Evolutionary conservation across 495 filamentous ascomycete species (phyloP).

Genomic region (Darksidea phi): DNA sequence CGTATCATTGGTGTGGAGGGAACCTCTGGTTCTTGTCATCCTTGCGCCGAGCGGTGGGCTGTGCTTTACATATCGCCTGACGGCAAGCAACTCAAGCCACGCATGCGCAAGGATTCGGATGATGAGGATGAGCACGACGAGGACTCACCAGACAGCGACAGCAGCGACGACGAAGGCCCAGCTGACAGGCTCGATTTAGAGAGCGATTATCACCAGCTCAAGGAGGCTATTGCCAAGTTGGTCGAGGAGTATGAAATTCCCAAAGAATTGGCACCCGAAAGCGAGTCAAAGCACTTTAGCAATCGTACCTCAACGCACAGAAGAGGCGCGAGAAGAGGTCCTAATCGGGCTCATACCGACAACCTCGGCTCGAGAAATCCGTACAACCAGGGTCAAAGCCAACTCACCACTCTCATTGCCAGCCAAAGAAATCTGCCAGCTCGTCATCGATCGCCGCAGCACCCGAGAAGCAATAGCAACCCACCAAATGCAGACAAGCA

Average conservation of each 20-base stretch:
- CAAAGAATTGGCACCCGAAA: constrained; percentile 55
- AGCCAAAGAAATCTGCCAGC: constrained; percentile 28
- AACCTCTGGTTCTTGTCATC: constrained; percentile 62
- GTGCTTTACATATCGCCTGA: constrained; percentile 74
- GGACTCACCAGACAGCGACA: constrained; percentile 62
- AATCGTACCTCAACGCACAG: constrained; percentile 58
- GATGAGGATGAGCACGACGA: constrained; percentile 64
- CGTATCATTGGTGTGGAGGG: constrained; percentile 60
- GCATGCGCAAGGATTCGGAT: constrained; percentile 69
- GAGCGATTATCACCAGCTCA: constrained; percentile 78
- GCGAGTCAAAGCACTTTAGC: constrained; percentile 59
- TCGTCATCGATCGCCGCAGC: constrained; percentile 38
- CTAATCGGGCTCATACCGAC: constrained; percentile 11
- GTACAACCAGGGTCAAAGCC: constrained; percentile 42
- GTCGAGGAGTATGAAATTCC: constrained; percentile 78
- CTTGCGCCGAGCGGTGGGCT: constrained; percentile 70
- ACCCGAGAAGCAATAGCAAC: constrained; percentile 38
- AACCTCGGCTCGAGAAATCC: constrained; percentile 37
- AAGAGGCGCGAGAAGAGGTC: constrained; percentile 18
- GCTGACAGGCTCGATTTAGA: constrained; percentile 67
- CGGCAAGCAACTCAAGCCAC: constrained; percentile 64
- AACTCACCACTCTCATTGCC: constrained; percentile 38
- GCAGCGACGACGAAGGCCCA: constrained; percentile 62
- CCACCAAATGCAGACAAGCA: constrained; percentile 36
- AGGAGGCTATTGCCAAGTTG: constrained; percentile 77